These are phyloP conservation scores for Chaetomiaceae sp. DNA, from an alignment of 2,329 filamentous ascomycete genomes.

Conservation along the genomic window DNA sequence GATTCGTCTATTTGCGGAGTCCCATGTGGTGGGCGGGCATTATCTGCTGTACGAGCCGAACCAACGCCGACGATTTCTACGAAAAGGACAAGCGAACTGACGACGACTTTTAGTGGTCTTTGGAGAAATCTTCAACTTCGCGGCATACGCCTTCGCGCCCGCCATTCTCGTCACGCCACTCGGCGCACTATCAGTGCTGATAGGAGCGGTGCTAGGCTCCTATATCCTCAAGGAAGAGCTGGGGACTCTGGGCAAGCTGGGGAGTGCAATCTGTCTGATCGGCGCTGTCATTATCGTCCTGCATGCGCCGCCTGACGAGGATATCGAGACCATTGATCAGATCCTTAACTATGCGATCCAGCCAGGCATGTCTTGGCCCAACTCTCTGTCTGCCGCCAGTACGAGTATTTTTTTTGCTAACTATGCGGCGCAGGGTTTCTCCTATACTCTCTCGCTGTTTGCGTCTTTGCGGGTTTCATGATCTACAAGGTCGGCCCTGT, in stretches of 20 bases:
- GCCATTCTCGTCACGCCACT: constrained; percentile 97
- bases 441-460: constrained; percentile 75
- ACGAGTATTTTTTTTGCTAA: not conserved
- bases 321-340: constrained; percentile 85
- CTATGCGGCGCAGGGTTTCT: constrained; percentile 70
- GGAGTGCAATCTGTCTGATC: constrained; percentile 92
- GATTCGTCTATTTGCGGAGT: constrained; percentile 88
- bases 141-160: constrained; percentile 94
- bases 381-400: not conserved
- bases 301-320: constrained; percentile 90
- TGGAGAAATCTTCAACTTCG: constrained; percentile 95
- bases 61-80: not conserved
- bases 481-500: constrained; percentile 90
- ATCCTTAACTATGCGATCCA: constrained; percentile 87
- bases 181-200: constrained; percentile 88
- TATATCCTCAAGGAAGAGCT: constrained; percentile 91
- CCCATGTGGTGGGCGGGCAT: constrained; percentile 99
- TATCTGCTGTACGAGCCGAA: constrained; percentile 63
- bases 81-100: constrained; percentile 18
- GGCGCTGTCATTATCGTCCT: constrained; percentile 96
- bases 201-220: constrained; percentile 88
- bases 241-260: constrained; percentile 86
- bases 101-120: constrained; percentile 63
- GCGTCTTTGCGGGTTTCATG: constrained; percentile 84
- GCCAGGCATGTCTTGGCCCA: constrained; percentile 62